These are phyloP conservation scores for Stephanodiscus minutulus DNA, from an alignment of 108 stramenopile genomes.

Conservation along the genomic window DNA sequence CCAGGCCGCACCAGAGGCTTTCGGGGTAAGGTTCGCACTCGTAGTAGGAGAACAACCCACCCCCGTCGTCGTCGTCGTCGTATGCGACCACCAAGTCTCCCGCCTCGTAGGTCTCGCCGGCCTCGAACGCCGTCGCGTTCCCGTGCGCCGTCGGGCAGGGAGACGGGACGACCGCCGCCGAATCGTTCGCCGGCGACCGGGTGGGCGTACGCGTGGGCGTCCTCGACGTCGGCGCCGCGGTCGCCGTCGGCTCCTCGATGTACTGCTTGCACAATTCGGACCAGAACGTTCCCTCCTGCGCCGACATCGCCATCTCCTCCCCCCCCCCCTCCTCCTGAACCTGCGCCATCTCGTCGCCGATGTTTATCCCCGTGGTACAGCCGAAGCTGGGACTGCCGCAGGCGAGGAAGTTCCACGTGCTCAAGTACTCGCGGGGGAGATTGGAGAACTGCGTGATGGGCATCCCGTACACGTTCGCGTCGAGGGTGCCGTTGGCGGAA, in stretches of 20 bases:
- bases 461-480: conserved; percentile 27
- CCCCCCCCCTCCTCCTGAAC: no score
- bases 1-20: conserved; percentile 33
- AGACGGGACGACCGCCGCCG: neutral
- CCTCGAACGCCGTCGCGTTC: conserved; percentile 1
- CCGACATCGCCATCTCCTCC: conserved; percentile 1
- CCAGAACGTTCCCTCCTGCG: conserved; percentile 10
- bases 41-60: conserved; percentile 10
- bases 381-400: conserved; percentile 35
- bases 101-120: conserved; percentile 25
- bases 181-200: neutral
- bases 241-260: neutral
- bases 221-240: neutral
- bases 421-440: conserved; percentile 22
- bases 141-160: conserved; percentile 15
- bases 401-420: conserved; percentile 37
- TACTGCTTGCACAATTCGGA: conserved; percentile 11
- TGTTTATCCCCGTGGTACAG: conserved; percentile 45
- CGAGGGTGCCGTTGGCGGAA: conserved; percentile 9
- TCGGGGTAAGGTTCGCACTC: conserved; percentile 33
- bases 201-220: neutral
- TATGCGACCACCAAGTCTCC: conserved; percentile 27
- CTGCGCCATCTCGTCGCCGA: no score
- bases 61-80: conserved; percentile 1
- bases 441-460: conserved; percentile 18